phyloP scores from a whole-genome alignment of 192 early-diverging fungal genomes.

The Coemansia sp. region DNA sequence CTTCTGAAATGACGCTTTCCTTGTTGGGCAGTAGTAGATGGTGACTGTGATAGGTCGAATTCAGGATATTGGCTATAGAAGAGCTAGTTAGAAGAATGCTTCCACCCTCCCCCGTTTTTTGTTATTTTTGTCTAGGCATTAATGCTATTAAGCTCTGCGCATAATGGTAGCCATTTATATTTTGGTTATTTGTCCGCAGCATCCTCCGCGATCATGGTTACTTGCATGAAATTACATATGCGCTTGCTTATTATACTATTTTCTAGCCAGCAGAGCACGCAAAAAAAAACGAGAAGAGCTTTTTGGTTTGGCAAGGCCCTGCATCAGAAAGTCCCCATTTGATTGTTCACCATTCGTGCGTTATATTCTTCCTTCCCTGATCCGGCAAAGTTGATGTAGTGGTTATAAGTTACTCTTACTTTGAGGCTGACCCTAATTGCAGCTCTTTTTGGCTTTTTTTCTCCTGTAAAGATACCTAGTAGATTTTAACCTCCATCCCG shows the following conservation, averaged over 20 bases:
- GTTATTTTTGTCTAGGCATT: background rate
- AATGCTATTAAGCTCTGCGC: slow-evolving; percentile 17
- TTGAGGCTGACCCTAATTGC: too few relatives aligned
- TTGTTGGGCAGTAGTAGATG: background rate
- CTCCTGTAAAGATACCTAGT: too few relatives aligned
- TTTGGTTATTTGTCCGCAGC: background rate
- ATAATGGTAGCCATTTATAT: background rate
- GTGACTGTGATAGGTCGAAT: background rate
- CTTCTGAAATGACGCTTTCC: background rate
- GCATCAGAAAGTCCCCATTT: too few relatives aligned
- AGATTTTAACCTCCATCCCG: too few relatives aligned
- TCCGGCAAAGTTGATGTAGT: background rate
- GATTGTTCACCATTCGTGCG: too few relatives aligned
- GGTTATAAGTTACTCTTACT: slow-evolving; percentile 10
- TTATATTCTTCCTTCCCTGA: too few relatives aligned
- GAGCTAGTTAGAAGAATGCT: background rate
- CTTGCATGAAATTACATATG: background rate
- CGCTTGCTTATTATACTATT: slow-evolving; percentile 6
- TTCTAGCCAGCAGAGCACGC: background rate
- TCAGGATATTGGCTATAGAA: background rate
- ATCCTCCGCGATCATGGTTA: background rate
- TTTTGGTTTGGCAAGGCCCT: too few relatives aligned
- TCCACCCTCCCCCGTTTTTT: background rate
- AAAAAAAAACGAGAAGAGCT: too few relatives aligned
- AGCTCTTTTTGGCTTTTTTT: too few relatives aligned